Evolutionary conservation across 495 filamentous ascomycete genomes (phyloP), one percentile per base, ranked within the genome.

Genomic region (Penicillium ochrochloron): DNA sequence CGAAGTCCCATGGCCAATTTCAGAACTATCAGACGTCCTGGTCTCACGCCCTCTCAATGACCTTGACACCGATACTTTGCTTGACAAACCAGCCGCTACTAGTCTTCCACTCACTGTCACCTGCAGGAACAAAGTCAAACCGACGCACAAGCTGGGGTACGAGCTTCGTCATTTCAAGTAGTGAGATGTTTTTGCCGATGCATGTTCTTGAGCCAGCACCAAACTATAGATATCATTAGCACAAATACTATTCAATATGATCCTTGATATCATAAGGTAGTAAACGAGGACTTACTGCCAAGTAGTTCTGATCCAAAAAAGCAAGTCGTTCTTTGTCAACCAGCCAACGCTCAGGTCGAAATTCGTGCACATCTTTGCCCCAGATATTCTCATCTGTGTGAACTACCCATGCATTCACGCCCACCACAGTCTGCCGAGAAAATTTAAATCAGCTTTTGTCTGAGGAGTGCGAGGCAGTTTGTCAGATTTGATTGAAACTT

Each of bases 341-440:
- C 44, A 50, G 9, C 44, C 44, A 50, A 12, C 44, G 19, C 4
- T 50, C 44, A 10, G 44, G 44, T 9, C 44, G 44, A 17, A 58
- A 91, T 27, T 64, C 73, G 8, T 86, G 80, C 2, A 83, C 84
- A 63, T 88, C 83, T n/a, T 76, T 70, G 17, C 89, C 88, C 70
- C 84, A 91, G 29, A 90, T 72, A 21, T 81, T 83, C 19, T 76
- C 68, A 11, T 81, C 79, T 6, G 82, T 74, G 63, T 90, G 88
- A 17, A 89, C 73, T 27, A 89, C 84, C 86, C 86, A 90, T 14
- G 88, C 82, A 59, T 52, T 78, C 76, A 68, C 82, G 17, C 87
- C 86, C 0, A 90, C 85, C 37, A 86, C 83, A 3, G 86, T 87
- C 10, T 50, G 21, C n/a, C 17, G n/a, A 12, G 5, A 50, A 25